Conservation (phyloP, 2,329 filamentous ascomycete genomes). For the Chrysoporthe austroafricana region DNA sequence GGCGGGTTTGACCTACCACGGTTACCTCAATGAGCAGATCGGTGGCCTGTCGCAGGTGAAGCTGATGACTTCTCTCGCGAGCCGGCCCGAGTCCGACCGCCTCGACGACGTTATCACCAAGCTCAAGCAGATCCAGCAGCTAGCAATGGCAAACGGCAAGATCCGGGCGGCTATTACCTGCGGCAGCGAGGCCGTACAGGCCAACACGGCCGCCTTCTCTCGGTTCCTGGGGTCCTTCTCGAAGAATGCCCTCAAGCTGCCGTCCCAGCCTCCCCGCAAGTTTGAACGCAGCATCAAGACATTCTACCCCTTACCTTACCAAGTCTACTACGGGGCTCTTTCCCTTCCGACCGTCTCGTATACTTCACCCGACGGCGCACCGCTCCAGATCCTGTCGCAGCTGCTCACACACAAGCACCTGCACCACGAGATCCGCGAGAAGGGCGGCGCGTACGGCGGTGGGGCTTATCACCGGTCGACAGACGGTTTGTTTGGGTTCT, state of each 20-base stretch:
- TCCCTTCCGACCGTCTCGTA: slow-evolving; percentile 86
- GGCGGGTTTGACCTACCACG: slow-evolving; percentile 73
- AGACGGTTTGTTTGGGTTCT: slow-evolving; percentile 89
- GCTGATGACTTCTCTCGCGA: slow-evolving; percentile 77
- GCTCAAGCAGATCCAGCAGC: slow-evolving; percentile 80
- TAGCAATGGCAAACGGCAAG: slow-evolving; percentile 71
- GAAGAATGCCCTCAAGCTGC: slow-evolving; percentile 42
- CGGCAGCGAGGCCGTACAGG: slow-evolving; percentile 69
- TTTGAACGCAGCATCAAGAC: slow-evolving; percentile 65
- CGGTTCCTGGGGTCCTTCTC: slow-evolving; percentile 71
- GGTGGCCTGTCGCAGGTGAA: slow-evolving; percentile 89
- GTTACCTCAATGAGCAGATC: slow-evolving; percentile 80
- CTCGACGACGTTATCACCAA: slow-evolving; percentile 78
- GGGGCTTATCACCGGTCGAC: slow-evolving; percentile 82
- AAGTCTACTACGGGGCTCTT: slow-evolving; percentile 91
- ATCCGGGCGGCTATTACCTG: slow-evolving; percentile 87
- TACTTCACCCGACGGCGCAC: slow-evolving; percentile 71
- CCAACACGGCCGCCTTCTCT: slow-evolving; percentile 72
- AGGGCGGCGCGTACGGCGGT: slow-evolving; percentile 94
- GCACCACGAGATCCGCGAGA: slow-evolving; percentile 96
- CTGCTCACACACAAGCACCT: slow-evolving; percentile 95
- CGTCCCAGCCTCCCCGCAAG: slow-evolving; percentile 37
- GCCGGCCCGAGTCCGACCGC: slow-evolving; percentile 69
- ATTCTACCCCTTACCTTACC: slow-evolving; percentile 93
- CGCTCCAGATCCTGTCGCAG: slow-evolving; percentile 86